Conservation (phyloP, 805 yeast species). For the Candida nanaspora region DNA sequence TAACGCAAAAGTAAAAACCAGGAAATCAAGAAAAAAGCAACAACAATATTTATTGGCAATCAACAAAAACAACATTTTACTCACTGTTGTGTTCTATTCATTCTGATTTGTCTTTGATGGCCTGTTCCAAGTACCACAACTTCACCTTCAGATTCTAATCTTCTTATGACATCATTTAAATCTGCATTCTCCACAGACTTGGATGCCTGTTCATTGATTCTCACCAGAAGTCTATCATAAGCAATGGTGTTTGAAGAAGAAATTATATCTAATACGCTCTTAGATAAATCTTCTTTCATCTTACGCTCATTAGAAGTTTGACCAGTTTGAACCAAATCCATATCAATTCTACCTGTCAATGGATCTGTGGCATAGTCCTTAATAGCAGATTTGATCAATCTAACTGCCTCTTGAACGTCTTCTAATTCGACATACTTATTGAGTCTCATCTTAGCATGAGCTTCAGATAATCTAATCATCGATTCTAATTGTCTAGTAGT, state of each 20-base stretch:
- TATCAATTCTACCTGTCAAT: constrained; percentile 90
- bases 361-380: constrained; percentile 99
- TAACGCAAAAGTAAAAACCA: not conserved
- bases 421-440: constrained; percentile 59
- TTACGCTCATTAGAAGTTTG: constrained; percentile 82
- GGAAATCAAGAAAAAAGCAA: not conserved
- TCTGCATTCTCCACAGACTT: constrained; percentile 65
- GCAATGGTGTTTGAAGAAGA: constrained; percentile 44
- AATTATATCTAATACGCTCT: constrained; percentile 49
- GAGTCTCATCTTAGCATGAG: constrained; percentile 94
- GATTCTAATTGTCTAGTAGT: constrained; percentile 96
- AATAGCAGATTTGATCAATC: constrained; percentile 87
- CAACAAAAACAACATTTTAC: not conserved
- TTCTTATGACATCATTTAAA: constrained; percentile 56
- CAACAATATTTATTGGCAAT: not conserved
- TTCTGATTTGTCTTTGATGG: constrained; percentile 51
- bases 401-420: constrained; percentile 90
- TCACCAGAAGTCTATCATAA: constrained; percentile 51
- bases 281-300: constrained; percentile 62
- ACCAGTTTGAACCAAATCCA: constrained; percentile 96
- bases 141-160: constrained; percentile 66
- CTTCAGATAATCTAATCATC: constrained; percentile 91
- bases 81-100: constrained; percentile 5
- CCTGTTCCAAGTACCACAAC: constrained; percentile 67
- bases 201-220: constrained; percentile 59